Base-by-base conservation (phyloP, 2,329 filamentous ascomycete genomes). In the Dendryphion nanum region DNA sequence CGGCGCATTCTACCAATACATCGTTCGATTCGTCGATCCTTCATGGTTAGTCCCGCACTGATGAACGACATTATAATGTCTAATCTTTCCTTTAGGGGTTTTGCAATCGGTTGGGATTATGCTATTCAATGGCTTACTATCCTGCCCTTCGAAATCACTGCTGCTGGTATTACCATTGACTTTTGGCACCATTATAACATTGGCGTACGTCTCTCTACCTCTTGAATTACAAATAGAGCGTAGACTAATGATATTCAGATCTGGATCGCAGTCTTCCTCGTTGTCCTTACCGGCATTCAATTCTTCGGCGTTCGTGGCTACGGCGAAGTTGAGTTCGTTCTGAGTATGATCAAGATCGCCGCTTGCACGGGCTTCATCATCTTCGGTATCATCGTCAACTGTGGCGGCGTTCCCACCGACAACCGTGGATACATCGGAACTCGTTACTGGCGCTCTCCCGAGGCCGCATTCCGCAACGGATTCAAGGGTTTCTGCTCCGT, bases 301-400 rank as follows among this genome's bases (percentile, higher is more conserved):
- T 36, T 62, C 33, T 64, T 64, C 32, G 60, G 60, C 20, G 58
- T 64, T 18, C 48, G 45, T 7, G 60, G 60, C 5, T 64, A 64
- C 38, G 61, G 60, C 5, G 61, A 64, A 45, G 55, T 81, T 45
- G 79, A 83, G 51, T 82, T 81, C 45, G 42, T 76, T 17, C 72
- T 82, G 15, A 72, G 71, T 45, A 65, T 75, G 40, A 71, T 82
- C 56, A 83, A 83, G 59, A 71, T 83, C 48, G 52, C 66, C 10
- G 77, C 80, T 31, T 75, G 76, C 51, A 66, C 76, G 7, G 81
- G 80, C 4, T 84, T 85, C 59, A 84, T 85, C 57, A 73, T 85
- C 47, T 65, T 83, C 18, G 79, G 76, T 30, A 79, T 83, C 37
- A 62, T 82, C 39, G 73, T 82, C 52, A 73, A 80, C 57, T 70